Conservation (phyloP, 495 filamentous ascomycete species). For the Penicillium cosmopolitanum region DNA sequence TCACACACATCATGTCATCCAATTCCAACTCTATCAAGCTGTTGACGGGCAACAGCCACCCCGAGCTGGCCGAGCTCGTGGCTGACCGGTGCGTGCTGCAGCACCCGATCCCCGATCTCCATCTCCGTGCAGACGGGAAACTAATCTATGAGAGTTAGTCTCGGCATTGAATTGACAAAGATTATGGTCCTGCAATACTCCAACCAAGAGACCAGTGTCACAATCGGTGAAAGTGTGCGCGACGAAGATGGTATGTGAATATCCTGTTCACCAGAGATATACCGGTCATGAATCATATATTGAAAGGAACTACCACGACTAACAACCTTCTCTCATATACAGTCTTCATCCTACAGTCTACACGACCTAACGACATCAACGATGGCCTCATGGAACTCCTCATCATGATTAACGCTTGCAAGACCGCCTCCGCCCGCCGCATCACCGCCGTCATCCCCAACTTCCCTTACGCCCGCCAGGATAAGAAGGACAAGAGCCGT, state of each 20-base stretch:
- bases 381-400: slow-evolving; percentile 98
- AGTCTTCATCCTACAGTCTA: slow-evolving; percentile 97
- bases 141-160: slow-evolving; percentile 50
- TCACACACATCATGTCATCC: slow-evolving; percentile 59
- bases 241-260: slow-evolving; percentile 81
- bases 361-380: slow-evolving; percentile 94
- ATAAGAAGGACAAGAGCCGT: slow-evolving; percentile 97
- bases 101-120: neutral
- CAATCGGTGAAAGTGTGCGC: slow-evolving; percentile 93
- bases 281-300: slow-evolving; percentile 8
- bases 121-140: neutral
- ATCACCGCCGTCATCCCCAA: slow-evolving; percentile 95
- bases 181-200: slow-evolving; percentile 95
- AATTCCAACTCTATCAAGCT: slow-evolving; percentile 99
- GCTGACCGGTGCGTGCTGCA: slow-evolving; percentile 71
- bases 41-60: slow-evolving; percentile 94
- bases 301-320: slow-evolving; percentile 1
- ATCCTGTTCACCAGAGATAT: slow-evolving; percentile 5
- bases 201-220: slow-evolving; percentile 96
- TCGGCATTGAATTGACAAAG: slow-evolving; percentile 92
- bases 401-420: slow-evolving; percentile 99
- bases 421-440: slow-evolving; percentile 89
- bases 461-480: slow-evolving; percentile 98
- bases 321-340: slow-evolving; percentile 19
- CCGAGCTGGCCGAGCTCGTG: slow-evolving; percentile 83